Percentiles rank a stretch among this genome's conserved stretches.
Conservation (phyloP, 306 rosid species). For the Prunus campanulata region DNA sequence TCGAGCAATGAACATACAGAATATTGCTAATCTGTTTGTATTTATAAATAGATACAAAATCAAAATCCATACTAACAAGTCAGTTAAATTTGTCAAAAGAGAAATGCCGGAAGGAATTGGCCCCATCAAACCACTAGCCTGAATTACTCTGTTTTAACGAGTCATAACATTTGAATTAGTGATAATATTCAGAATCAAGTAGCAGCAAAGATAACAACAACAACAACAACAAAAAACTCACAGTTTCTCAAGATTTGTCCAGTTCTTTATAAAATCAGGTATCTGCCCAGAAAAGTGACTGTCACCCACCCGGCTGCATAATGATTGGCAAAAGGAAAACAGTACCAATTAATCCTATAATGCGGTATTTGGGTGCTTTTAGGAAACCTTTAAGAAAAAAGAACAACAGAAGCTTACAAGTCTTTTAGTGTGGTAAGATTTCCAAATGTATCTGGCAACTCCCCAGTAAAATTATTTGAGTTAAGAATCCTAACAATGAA, state of each 20-base stretch:
- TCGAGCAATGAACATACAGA: not conserved
- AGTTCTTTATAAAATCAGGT: conserved; percentile 54
- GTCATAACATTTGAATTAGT: conserved; percentile 7
- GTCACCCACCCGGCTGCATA: conserved; percentile 64
- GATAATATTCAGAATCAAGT: not conserved
- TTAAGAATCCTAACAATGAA: conserved; percentile 38
- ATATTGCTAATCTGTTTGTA: not conserved
- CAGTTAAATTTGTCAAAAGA: conserved; percentile 33
- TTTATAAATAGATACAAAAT: not conserved
- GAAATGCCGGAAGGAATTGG: conserved; percentile 65
- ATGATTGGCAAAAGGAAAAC: not conserved
- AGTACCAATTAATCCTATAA: not conserved
- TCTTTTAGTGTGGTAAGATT: conserved; percentile 41
- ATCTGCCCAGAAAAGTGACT: conserved; percentile 53
- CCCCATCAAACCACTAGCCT: conserved; percentile 80
- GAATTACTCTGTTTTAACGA: conserved; percentile 43
- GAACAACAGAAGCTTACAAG: conserved; percentile 44
- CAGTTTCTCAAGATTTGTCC: conserved; percentile 50
- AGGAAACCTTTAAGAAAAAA: not conserved
- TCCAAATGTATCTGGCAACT: conserved; percentile 54
- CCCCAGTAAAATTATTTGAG: conserved; percentile 68
- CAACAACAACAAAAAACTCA: conserved; percentile 17
- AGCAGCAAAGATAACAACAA: not conserved
- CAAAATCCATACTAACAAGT: conserved; percentile 50
- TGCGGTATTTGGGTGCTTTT: not conserved